Conservation (phyloP, 1,284 basidiomycete genomes). For the Hemileia vastatrix region DNA sequence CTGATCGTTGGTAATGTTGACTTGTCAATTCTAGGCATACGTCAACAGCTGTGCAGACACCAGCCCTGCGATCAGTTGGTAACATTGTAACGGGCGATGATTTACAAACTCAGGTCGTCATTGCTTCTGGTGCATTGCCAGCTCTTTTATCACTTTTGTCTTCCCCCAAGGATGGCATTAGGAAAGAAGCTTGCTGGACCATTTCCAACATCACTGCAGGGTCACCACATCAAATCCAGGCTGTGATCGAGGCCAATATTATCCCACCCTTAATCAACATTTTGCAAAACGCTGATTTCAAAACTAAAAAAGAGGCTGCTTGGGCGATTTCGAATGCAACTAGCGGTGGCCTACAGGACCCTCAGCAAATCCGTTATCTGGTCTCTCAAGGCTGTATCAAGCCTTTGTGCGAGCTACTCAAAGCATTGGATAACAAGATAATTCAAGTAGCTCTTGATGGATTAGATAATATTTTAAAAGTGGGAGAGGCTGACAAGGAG, state of each 20-base stretch:
- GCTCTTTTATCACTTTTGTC: conserved; percentile 84
- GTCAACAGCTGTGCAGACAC: conserved; percentile 97
- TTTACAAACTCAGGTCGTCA: conserved; percentile 95
- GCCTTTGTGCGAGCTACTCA: conserved; percentile 89
- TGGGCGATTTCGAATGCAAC: conserved; percentile 99
- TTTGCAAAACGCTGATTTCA: conserved; percentile 94
- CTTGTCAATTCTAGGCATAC: conserved; percentile 51
- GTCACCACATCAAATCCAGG: conserved; percentile 88
- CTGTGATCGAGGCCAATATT: conserved; percentile 63
- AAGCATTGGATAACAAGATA: conserved; percentile 99
- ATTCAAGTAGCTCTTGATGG: conserved; percentile 98
- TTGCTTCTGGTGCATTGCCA: conserved; percentile 87
- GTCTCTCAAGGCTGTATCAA: conserved; percentile 97
- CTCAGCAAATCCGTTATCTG: conserved; percentile 93
- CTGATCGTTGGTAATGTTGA: neutral
- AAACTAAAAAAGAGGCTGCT: conserved; percentile 98
- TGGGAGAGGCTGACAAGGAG: conserved; percentile 92
- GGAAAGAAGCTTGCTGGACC: conserved; percentile 97
- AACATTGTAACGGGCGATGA: conserved; percentile 99
- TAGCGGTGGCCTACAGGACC: conserved; percentile 92
- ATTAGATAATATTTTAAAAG: conserved; percentile 95
- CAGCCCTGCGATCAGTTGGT: conserved; percentile 90
- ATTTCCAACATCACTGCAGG: conserved; percentile 99
- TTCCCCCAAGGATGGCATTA: conserved; percentile 89
- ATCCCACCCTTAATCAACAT: conserved; percentile 98